Evolutionary conservation across 2,329 filamentous ascomycete species (phyloP).

Genomic region (Colletotrichum truncatum): DNA sequence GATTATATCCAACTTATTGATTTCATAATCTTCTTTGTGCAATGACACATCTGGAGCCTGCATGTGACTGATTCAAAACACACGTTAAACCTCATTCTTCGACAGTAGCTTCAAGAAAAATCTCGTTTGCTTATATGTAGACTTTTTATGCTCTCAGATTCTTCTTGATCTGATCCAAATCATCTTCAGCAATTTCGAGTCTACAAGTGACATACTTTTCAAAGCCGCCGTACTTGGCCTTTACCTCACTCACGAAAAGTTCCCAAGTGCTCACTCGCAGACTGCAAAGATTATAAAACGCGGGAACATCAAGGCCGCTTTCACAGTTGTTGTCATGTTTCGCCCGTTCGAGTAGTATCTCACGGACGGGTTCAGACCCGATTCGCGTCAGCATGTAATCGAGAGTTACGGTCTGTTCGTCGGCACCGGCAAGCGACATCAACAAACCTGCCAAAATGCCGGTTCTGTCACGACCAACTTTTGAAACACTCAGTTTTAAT

Average conservation of each 20-base stretch:
- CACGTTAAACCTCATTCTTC: too few species aligned
- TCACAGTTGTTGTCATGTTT: neutral
- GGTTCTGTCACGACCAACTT: neutral
- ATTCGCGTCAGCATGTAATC: neutral
- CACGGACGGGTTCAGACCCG: neutral
- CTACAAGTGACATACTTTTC: neutral
- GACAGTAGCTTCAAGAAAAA: too few species aligned
- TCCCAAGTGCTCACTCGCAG: neutral
- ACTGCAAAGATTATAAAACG: neutral
- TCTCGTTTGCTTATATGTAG: neutral
- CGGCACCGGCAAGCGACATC: neutral
- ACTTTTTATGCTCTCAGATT: neutral
- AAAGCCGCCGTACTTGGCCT: neutral
- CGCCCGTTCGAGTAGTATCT: neutral
- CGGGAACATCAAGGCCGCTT: neutral
- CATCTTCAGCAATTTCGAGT: neutral
- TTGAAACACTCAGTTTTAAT: neutral
- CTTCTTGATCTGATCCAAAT: neutral
- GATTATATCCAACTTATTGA: too few species aligned
- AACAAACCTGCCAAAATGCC: neutral
- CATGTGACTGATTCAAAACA: too few species aligned
- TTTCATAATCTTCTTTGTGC: too few species aligned
- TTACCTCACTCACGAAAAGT: neutral
- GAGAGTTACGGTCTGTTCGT: neutral
- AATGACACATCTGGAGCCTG: too few species aligned